Conservation (phyloP, 2,329 filamentous ascomycete genomes). For the Epicoccum sorghinum region DNA sequence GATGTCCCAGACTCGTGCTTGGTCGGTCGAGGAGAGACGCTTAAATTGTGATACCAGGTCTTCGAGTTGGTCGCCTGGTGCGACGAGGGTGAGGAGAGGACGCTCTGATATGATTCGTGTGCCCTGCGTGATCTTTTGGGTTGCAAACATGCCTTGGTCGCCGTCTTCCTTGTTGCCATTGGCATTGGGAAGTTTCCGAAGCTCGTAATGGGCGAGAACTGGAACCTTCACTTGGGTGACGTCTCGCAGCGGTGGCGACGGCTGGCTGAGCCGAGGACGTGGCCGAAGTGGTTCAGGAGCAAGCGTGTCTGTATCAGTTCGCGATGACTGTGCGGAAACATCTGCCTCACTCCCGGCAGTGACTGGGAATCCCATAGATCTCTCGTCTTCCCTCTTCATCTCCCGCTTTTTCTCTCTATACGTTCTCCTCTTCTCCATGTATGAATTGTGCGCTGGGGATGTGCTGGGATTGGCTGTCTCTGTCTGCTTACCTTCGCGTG, state of each 20-base stretch:
- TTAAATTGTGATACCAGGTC: conserved; percentile 9
- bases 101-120: conserved; percentile 26
- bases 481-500: background rate
- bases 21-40: conserved; percentile 7
- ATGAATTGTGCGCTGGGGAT: background rate
- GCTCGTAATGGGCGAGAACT: conserved; percentile 12
- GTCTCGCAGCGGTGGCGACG: background rate
- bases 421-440: background rate
- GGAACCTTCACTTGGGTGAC: background rate
- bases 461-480: background rate
- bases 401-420: background rate
- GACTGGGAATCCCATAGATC: background rate
- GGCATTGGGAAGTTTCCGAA: conserved; percentile 1
- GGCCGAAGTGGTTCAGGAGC: conserved; percentile 3
- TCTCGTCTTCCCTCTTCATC: background rate
- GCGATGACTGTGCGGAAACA: too few relatives aligned
- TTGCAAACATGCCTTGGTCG: conserved; percentile 20
- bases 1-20: conserved; percentile 9
- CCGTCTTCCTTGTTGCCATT: background rate
- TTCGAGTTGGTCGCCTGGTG: conserved; percentile 3
- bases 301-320: conserved; percentile 6
- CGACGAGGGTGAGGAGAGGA: conserved; percentile 9
- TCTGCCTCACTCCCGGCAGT: too few relatives aligned
- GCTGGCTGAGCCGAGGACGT: background rate
- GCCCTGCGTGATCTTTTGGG: conserved; percentile 10